Base-by-base conservation (phyloP, 2,329 filamentous ascomycete species). In the Penicillium sp. region DNA sequence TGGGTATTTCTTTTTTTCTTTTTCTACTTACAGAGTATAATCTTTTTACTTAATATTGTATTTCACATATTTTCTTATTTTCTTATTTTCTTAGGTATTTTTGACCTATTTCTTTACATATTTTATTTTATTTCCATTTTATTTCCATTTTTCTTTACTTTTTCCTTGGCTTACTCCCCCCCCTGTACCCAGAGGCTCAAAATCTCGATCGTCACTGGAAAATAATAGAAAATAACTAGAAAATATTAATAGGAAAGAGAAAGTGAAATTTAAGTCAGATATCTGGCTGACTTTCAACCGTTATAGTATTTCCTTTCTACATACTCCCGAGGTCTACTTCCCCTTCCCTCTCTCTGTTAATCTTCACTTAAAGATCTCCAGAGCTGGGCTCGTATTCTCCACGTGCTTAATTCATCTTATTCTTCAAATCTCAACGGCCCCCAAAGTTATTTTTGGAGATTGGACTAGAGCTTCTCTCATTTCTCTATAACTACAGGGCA, bases 171-270 rank as follows among this genome's bases (percentile, higher is more conserved):
- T 28, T 41, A 24, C 22, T 26, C n/a, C 3, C 22, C 21, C 45
- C 50, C 45, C 52, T 55, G 49, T 41, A 47, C 32, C 38, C 55
- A 52, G 49, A 62, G 58, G 59, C 59, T 62, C 56, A 61, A 61
- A 57, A 55, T 50, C 54, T 49, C 53, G 49, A 57, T 60, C 54
- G 47, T 54, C 52, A 56, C 46, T 58, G 54, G 56, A 41, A 54
- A 51, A 49, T 17, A 43, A 21, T 21, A 22, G 41, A 24, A 19
- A 31, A 45, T 32, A 46, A 43, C 2, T 19, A 9, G n/a, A 24
- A 6, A 38, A 24, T 39, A 39, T n/a, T 12, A 34, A 13, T 21
- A 37, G 12, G 15, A 6, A 19, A 32, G 10, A 3, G 8, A 24
- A 24, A n/a, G 13, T 19, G 15, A 26, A 26, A 48, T 35, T 47